Evolutionary conservation across 1,284 basidiomycete species (phyloP).

Genomic region (Ganoderma lingzhi): DNA sequence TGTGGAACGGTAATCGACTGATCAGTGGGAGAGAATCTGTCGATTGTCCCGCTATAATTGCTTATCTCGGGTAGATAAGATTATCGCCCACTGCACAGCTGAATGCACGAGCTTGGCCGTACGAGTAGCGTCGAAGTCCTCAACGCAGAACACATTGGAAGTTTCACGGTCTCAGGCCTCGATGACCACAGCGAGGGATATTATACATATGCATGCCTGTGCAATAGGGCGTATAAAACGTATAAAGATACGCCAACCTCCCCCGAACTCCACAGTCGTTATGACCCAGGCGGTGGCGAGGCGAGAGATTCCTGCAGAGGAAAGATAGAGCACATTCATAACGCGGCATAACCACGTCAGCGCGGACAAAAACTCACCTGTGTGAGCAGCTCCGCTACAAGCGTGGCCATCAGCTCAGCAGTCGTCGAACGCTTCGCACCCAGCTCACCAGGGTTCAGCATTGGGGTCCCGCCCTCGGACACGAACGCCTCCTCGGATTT

Average conservation of each 20-base stretch:
- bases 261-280: slow-evolving; percentile 28
- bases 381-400: slow-evolving; percentile 65
- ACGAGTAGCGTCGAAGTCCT: no score
- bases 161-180: not conserved
- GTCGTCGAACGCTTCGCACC: not conserved
- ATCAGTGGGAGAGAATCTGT: slow-evolving; percentile 3
- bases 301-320: slow-evolving; percentile 63
- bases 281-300: slow-evolving; percentile 60
- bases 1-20: slow-evolving; percentile 5
- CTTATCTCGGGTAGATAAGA: no score
- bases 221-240: slow-evolving; percentile 20
- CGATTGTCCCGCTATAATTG: not conserved
- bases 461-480: slow-evolving; percentile 68
- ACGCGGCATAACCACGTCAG: not conserved
- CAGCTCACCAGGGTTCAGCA: slow-evolving; percentile 66
- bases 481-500: slow-evolving; percentile 55
- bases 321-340: not conserved
- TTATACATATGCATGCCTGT: slow-evolving; percentile 8
- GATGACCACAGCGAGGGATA: not conserved
- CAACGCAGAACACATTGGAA: no score
- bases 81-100: no score
- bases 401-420: not conserved
- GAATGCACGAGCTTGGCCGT: no score
- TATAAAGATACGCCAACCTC: slow-evolving; percentile 19
- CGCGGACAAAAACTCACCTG: slow-evolving; percentile 49